Base-by-base conservation (phyloP, 768 basidiomycete species). In the Pulveroboletus sp. region DNA sequence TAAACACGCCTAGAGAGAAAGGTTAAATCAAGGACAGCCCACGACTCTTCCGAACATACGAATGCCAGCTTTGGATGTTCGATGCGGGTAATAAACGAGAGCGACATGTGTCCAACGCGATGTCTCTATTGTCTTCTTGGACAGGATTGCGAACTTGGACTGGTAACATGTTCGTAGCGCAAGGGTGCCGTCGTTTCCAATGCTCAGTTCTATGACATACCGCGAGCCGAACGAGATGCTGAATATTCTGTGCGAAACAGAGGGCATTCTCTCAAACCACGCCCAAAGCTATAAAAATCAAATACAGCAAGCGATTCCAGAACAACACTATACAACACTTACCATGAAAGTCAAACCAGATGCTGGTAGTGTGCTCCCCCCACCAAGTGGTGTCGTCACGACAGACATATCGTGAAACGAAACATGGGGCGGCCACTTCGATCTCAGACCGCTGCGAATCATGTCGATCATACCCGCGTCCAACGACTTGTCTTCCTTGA, bases 361-460 rank as follows among this genome's bases (percentile, higher is more conserved):
- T 1, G 71, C 57, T 0, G 86, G 83, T 37, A 89, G 64, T 0
- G 79, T 78, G 50, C 75, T 77, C 30, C 66, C 62, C n/a, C 65
- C 69, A n/a, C 73, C 69, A 38, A 81, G 76, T 1, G 68, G 65
- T 27, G 84, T 62, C 4, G 73, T 69, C 6, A 89, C 55, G 9
- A 77, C 68, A 3, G 85, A 78, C 6, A 70, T 63, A 2, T 76
- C 75, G 61, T 82, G 81, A 57, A 91, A 69, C 3, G 81, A 86
- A 51, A 93, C 78, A 61, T 92, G 89, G 48, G 82, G 79, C 1
- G 86, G 81, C 90, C 89, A 92, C 29, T 81, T 76, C 32, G 82
- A 81, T 63, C 80, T 85, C 75, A 88, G 83, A 3, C 80, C 82
- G 39, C 77, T 75, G 7, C 85, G 79, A 45, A 92, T 74, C 23